Evolutionary conservation across 306 rosid species (phyloP), one percentile per base, ranked within the genome.

Genomic region (Prunus mira): DNA sequence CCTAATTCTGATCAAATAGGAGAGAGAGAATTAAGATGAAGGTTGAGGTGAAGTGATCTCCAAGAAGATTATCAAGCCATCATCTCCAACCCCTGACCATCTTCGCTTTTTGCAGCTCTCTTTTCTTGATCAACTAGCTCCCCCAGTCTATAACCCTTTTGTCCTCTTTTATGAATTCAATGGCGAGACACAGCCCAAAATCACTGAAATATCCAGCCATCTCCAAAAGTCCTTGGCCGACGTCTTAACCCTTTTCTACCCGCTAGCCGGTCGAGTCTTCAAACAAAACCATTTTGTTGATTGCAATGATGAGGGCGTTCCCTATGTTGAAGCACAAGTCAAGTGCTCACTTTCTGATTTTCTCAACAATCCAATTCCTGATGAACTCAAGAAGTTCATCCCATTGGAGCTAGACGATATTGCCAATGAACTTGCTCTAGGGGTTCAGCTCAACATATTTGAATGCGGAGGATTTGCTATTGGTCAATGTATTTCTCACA

Each of bases 51-150:
- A 79, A 65, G 67, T 82, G 14, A 64, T 79, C 71, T 87, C 87
- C 14, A 76, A 73, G 65, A 64, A 87, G 72, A 75, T 71, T 0
- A 82, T 87, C 77, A 86, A 68, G 46, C 91, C 90, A 2, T 76
- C 84, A 24, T 82, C 86, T 72, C 83, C 88, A 71, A 81, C 85
- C 51, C 83, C 81, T 0, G 8, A 66, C n/a, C 78, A 85, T 62
- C 87, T 82, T 67, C 69, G 69, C 25, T 82, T 61, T 49, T 87
- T 78, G 73, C 89, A 84, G 34, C 82, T 86, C 32, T 87, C 88
- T 1, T 83, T 89, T 46, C 87, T 84, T n/a, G 90, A 89, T 49
- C 91, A 87, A 77, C 13, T 85, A n/a, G 66, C 87, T 58, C 90
- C 90, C 24, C 55, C 30, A 10, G 82, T 80, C 12, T 87, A 86